Conservation (phyloP, 495 filamentous ascomycete genomes). For the Venustampulla echinocandica region DNA sequence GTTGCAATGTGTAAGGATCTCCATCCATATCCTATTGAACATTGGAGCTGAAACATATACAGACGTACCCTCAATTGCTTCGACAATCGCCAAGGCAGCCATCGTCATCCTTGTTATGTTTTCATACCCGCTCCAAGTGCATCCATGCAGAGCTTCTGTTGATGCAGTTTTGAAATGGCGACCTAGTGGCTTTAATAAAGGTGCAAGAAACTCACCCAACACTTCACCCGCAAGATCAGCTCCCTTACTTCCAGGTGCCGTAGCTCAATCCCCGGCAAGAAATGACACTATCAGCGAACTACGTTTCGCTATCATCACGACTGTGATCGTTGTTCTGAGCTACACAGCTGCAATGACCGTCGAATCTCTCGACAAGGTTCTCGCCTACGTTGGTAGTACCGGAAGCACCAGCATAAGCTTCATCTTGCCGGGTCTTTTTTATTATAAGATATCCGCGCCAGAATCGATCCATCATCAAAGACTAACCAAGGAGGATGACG, state of each 20-base stretch:
- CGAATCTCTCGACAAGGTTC: constrained; percentile 75
- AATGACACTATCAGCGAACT: constrained; percentile 65
- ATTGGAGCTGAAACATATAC: neutral
- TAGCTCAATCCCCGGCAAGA: constrained; percentile 30
- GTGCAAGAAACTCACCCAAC: constrained; percentile 21
- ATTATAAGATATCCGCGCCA: constrained; percentile 92
- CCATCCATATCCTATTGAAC: constrained; percentile 10
- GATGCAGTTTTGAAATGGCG: constrained; percentile 92
- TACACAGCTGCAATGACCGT: constrained; percentile 88
- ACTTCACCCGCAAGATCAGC: constrained; percentile 30
- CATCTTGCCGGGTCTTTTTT: constrained; percentile 91
- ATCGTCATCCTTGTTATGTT: constrained; percentile 97
- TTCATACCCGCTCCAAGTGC: constrained; percentile 89
- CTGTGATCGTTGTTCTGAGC: constrained; percentile 69
- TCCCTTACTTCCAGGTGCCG: constrained; percentile 30
- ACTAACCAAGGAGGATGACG: constrained; percentile 82
- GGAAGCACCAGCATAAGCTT: constrained; percentile 93
- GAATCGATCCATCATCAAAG: constrained; percentile 75
- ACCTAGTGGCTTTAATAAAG: constrained; percentile 35
- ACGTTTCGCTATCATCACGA: constrained; percentile 85
- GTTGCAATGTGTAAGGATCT: constrained; percentile 69
- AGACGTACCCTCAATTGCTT: constrained; percentile 64
- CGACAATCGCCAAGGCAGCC: constrained; percentile 87
- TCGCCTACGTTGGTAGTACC: constrained; percentile 92
- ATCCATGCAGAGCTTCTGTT: constrained; percentile 87